Evolutionary conservation across 2,329 filamentous ascomycete genomes (phyloP).

Genomic region (Aspergillus ustus): DNA sequence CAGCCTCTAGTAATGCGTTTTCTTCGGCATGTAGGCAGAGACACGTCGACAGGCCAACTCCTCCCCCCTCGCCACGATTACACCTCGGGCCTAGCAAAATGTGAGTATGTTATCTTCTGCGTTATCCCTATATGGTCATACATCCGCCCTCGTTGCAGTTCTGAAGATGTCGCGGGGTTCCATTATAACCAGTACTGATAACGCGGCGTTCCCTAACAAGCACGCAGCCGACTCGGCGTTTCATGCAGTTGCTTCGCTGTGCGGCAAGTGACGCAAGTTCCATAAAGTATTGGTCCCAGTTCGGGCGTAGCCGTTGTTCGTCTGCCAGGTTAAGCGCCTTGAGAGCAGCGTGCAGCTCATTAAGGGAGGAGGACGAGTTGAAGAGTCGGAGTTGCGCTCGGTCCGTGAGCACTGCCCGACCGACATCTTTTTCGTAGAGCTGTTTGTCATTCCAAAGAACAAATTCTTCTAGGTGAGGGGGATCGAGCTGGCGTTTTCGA

Average conservation of each 20-base stretch:
- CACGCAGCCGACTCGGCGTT: slow-evolving; percentile 91
- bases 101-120: slow-evolving; percentile 9
- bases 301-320: slow-evolving; percentile 78
- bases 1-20: slow-evolving; percentile 93
- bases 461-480: slow-evolving; percentile 63
- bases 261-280: slow-evolving; percentile 89
- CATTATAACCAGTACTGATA: slow-evolving; percentile 95
- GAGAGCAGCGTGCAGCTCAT: slow-evolving; percentile 73
- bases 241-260: slow-evolving; percentile 96
- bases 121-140: slow-evolving; percentile 28
- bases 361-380: slow-evolving; percentile 76
- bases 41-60: slow-evolving; percentile 80
- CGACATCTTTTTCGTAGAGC: slow-evolving; percentile 68
- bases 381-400: slow-evolving; percentile 83
- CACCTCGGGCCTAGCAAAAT: slow-evolving; percentile 64
- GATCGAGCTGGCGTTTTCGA: slow-evolving; percentile 50
- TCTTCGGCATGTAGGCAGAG: slow-evolving; percentile 98
- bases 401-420: slow-evolving; percentile 76
- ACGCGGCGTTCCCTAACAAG: slow-evolving; percentile 84
- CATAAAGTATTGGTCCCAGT: slow-evolving; percentile 99
- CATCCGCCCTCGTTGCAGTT: slow-evolving; percentile 97
- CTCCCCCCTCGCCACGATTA: slow-evolving; percentile 73
- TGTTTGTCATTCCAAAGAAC: slow-evolving; percentile 71
- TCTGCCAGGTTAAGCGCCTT: slow-evolving; percentile 76
- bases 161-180: slow-evolving; percentile 83